Evolutionary conservation across 1,139 yeast genomes (phyloP).

Genomic region (Pichia sp.): DNA sequence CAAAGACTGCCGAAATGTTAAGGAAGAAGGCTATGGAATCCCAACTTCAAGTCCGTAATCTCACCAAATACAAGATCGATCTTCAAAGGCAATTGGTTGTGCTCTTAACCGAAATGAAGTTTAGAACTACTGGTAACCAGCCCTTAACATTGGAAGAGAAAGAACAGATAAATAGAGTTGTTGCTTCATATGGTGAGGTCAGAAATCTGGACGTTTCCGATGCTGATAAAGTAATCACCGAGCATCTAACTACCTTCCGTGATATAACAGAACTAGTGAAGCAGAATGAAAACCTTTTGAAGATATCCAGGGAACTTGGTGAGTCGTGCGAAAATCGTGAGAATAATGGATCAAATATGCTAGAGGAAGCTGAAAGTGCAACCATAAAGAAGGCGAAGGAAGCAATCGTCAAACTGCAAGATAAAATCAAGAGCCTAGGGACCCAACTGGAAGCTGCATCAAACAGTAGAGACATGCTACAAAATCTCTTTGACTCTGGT

Average conservation of each 20-base stretch:
- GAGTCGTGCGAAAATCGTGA: slow-evolving; percentile 56
- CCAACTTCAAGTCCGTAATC: slow-evolving; percentile 33
- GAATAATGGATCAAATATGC: slow-evolving; percentile 50
- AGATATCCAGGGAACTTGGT: slow-evolving; percentile 63
- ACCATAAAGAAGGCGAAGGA: slow-evolving; percentile 46
- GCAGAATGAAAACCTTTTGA: slow-evolving; percentile 65
- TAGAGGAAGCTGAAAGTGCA: slow-evolving; percentile 33
- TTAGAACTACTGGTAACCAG: slow-evolving; percentile 38
- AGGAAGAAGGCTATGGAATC: slow-evolving; percentile 30
- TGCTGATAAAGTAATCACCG: slow-evolving; percentile 64
- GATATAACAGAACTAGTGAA: slow-evolving; percentile 61
- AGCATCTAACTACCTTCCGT: slow-evolving; percentile 64
- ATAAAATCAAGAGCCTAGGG: slow-evolving; percentile 48
- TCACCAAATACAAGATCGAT: slow-evolving; percentile 58
- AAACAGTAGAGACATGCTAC: slow-evolving; percentile 61
- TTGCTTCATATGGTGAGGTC: slow-evolving; percentile 34
- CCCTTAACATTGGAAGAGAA: slow-evolving; percentile 26
- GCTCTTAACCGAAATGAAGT: slow-evolving; percentile 59
- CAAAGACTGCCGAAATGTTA: slow-evolving; percentile 26
- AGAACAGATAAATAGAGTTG: slow-evolving; percentile 18
- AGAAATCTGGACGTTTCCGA: slow-evolving; percentile 49
- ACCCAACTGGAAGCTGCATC: slow-evolving; percentile 45
- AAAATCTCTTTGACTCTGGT: slow-evolving; percentile 30
- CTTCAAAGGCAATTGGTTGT: slow-evolving; percentile 74
- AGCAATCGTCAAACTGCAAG: slow-evolving; percentile 62